Evolutionary conservation across 2,329 filamentous ascomycete species (phyloP), one percentile per base, ranked within the genome.

Genomic region (Trichoderma arundinaceum): DNA sequence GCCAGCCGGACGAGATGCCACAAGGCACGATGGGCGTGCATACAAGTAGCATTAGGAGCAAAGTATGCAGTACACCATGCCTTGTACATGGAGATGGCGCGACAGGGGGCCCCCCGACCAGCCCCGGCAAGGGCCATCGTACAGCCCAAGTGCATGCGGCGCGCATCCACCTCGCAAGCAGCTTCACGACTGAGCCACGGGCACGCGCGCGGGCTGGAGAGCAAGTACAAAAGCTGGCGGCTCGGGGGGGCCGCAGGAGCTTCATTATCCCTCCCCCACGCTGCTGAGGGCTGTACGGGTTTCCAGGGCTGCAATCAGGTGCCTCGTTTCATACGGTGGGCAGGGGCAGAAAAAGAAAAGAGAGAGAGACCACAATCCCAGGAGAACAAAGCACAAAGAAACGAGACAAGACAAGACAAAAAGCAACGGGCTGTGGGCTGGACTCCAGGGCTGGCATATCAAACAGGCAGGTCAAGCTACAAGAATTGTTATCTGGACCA

Each of bases 381-480:
- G 22, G 22, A 28, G 22, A 28, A 28, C 22, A 28, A 28, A 28
- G 22, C 22, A 13, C 32, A 39, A 15, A 12, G 53, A 38, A 10
- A 46, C 41, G 17, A 28, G 5, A 22, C 48, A 10, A 22, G n/a
- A 53, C 32, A 17, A 8, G 17, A 39, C n/a, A 39, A n/a, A 51
- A 22, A 49, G 19, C 15, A 13, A 28, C 22, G 22, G 28, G 38
- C 28, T 39, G 19, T 19, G 19, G 51, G 41, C 39, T 13, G 32
- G 17, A n/a, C 39, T 13, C n/a, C 28, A 58, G 46, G 35, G 19
- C 19, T n/a, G 22, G 38, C 33, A 22, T 10, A 7, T 62, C 22
- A 22, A 62, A 62, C 15, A 53, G 48, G 48, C 59, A 62, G 46
- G 38, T 62, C 38, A 12, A 53, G 28, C 48, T 35, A 35, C 33